Evolutionary conservation across 495 filamentous ascomycete species (phyloP), one percentile per base, ranked within the genome.

Genomic region (Astrothelium macrocarpum): DNA sequence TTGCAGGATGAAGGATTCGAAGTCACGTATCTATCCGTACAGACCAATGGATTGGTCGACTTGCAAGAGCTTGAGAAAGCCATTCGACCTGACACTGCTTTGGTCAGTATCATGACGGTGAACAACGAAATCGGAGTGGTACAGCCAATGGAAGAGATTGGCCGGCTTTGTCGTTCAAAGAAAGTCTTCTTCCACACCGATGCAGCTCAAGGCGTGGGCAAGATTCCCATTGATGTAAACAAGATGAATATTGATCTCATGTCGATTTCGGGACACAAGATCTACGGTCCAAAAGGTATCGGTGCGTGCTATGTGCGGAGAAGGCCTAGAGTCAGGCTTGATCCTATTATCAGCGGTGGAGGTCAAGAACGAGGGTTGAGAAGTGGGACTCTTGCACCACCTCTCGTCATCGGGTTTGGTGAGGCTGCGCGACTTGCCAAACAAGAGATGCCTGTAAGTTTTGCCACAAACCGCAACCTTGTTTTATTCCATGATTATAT

Each of bases 141-240:
- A 62, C 94, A 98, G 75, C 95, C 94, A 0, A 71, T 97, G 66
- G 90, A 90, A 68, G 85, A 96, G 77, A 98, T 98, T 71, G 94
- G 94, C 67, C 87, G 87, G 76, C 76, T 98, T 25, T 98, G 94
- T 78, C 85, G 92, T 45, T 82, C 83, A 39, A 95, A 89, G 74
- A 96, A 97, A 79, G 78, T 95, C 59, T 98, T 96, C 80, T 98
- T 97, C 85, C 94, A 98, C 77, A 95, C 91, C n/a, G 94, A 98
- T 75, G 94, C 76, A 31, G 94, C 94, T 5, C 94, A 98, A 78
- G 94, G 95, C 3, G 91, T 96, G 2, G 94, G 94, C 71, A 98
- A 98, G 80, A 96, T 98, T 62, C 91, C 91, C 0, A 78, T 98
- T 32, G 90, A 96, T 72, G 95, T 98, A 62, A 95, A 97, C 75